phyloP scores from a whole-genome alignment of 176 grass and related monocot species.

The Aechmea fasciata region DNA sequence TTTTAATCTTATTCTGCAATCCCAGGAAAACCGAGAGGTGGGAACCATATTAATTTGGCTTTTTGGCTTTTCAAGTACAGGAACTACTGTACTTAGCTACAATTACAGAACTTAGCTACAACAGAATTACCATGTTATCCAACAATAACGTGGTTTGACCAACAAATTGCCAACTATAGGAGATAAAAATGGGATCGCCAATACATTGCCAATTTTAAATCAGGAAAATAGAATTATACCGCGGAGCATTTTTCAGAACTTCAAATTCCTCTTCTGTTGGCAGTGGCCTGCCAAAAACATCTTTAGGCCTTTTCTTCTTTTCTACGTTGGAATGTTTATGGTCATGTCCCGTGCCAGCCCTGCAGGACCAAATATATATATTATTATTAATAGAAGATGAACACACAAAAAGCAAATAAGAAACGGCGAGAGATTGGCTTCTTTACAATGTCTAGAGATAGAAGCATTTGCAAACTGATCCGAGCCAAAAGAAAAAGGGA shows the following conservation, averaged over 20 bases:
- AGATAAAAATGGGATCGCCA: background rate
- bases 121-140: too few relatives aligned
- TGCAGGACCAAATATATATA: slow-evolving; percentile 13
- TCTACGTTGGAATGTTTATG: slow-evolving; percentile 31
- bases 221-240: slow-evolving; percentile 23
- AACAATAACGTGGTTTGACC: too few relatives aligned
- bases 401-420: background rate
- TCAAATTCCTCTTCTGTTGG: slow-evolving; percentile 98
- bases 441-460: background rate
- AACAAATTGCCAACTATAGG: background rate
- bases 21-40: too few relatives aligned
- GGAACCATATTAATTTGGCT: too few relatives aligned
- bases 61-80: too few relatives aligned
- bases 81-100: too few relatives aligned
- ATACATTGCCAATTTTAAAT: slow-evolving; percentile 10
- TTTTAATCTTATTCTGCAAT: too few relatives aligned
- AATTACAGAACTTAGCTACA: too few relatives aligned
- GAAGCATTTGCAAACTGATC: background rate
- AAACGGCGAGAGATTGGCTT: too few relatives aligned
- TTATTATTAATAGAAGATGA: slow-evolving; percentile 7
- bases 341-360: slow-evolving; percentile 33
- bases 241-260: slow-evolving; percentile 92
- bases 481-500: background rate
- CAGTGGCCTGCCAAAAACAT: slow-evolving; percentile 76
- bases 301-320: slow-evolving; percentile 79